These are phyloP conservation scores for Solidago caesia DNA, from an alignment of 129 eudicot genomes.

Conservation along the genomic window DNA sequence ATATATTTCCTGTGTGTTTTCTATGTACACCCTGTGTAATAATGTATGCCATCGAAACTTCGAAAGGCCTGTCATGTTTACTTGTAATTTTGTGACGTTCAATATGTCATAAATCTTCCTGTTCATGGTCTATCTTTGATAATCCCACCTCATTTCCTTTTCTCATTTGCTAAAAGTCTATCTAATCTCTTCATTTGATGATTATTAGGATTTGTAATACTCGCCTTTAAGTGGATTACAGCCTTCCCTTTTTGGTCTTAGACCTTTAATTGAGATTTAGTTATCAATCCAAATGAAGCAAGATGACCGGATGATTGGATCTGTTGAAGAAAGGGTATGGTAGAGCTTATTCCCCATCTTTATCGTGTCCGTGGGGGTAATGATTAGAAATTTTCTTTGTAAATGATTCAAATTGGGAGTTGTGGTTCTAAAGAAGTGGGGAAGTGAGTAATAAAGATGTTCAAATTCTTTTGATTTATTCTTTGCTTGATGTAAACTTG, in stretches of 20 bases:
- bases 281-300: conserved; percentile 5
- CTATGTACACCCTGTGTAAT: conserved; percentile 22
- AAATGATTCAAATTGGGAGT: conserved; percentile 25
- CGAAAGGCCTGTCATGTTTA: neutral
- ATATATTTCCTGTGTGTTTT: conserved; percentile 18
- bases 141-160: neutral
- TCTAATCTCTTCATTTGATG: conserved; percentile 3
- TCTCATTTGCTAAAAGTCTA: conserved; percentile 7
- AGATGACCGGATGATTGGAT: neutral
- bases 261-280: conserved; percentile 14
- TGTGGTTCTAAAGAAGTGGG: conserved; percentile 2
- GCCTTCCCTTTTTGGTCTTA: neutral
- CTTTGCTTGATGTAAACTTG: conserved; percentile 29
- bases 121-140: neutral
- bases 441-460: conserved; percentile 10
- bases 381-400: neutral
- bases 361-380: conserved; percentile 9
- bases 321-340: conserved; percentile 6
- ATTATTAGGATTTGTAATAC: conserved; percentile 26
- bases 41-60: conserved; percentile 14
- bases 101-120: conserved; percentile 7
- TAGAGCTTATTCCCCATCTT: conserved; percentile 12
- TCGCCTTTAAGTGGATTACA: conserved; percentile 27
- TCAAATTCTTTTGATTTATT: conserved; percentile 22
- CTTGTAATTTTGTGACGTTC: conserved; percentile 8